Evolutionary conservation across 345 rosid species (phyloP).

Genomic region (Brassica napus): Da-Ae NC_063440.1:23336501-23337000

Average conservation of each 20-base stretch:
- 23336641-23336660: conserved; percentile 5
- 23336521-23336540: background rate
- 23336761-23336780: background rate
- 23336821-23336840: conserved; percentile 20
- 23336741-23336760: conserved; percentile 14
- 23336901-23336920: conserved; percentile 8
- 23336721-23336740: background rate
- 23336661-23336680: background rate
- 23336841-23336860: conserved; percentile 31
- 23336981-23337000: background rate
- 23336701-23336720: background rate
- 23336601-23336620: background rate
- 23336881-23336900: background rate
- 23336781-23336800: background rate
- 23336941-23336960: conserved; percentile 26
- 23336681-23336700: background rate
- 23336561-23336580: background rate
- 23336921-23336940: conserved; percentile 18
- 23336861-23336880: conserved; percentile 21
- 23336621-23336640: background rate
- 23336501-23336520: background rate
- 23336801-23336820: background rate
- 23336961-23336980: background rate
- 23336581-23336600: background rate
- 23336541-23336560: conserved; percentile 10